Evolutionary conservation across 768 basidiomycete species (phyloP), one percentile per base, ranked within the genome.

Genomic region (Ephemerocybe angulata): DNA sequence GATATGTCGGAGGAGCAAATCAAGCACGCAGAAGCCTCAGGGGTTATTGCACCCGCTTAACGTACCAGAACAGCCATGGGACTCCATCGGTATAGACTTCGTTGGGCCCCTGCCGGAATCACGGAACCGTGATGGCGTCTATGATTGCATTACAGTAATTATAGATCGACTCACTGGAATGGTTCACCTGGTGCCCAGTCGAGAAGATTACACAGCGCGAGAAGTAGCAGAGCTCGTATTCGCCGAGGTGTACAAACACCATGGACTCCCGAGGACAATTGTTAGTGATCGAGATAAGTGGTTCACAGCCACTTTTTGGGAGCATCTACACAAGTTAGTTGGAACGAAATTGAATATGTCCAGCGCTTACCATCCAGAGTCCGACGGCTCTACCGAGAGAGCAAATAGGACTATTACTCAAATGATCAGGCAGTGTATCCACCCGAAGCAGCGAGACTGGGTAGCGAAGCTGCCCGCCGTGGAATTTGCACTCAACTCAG

Each of bases 241-340:
- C 29, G 12, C 8, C 10, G 40, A 51, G 17, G 42, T 60, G 3
- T 60, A 60, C 49, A 51, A 53, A 22, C 38, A 53, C 3, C 57
- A 61, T 46, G 57, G 57, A 0, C 30, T 56, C 6, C 72, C 67
- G 0, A 7, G 33, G 1, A 27, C 48, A 0, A 67, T 74, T 17
- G 60, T 74, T 0, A 65, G 57, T 13, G 70, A 75, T 47, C 48
- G 69, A 10, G 70, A 71, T 40, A 55, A 63, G 24, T 53, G 67
- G 13, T 75, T 72, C 53, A 66, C 65, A 1, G 65, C 64, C 11
- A 15, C 15, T 2, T 72, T 74, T 58, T 75, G 73, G 72, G 48
- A 42, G 28, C 49, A 56, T 1, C 52, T 73, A 4, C 52, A 62
- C 42, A 24, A 1, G 10, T 42, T 58, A 1, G 44, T 54, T 42